A percentile compares a stretch with the other conserved stretches of the same genome.
Conservation (phyloP, 2,329 filamentous ascomycete genomes). For the Penicillium sp. region DNA sequence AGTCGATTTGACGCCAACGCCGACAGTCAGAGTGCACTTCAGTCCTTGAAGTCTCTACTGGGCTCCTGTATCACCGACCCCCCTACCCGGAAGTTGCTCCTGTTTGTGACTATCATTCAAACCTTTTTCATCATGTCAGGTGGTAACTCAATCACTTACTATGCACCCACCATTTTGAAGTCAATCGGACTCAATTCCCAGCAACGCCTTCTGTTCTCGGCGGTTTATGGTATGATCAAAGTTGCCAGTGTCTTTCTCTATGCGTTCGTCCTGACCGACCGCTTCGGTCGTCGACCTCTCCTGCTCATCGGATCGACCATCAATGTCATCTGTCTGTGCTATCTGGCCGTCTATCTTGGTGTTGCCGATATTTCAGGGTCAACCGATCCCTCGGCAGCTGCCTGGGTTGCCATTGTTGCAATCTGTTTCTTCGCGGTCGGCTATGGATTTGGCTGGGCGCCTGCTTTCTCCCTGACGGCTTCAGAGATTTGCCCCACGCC, state of each 20-base stretch:
- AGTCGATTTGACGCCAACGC: slow-evolving; percentile 11
- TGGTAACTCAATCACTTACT: slow-evolving; percentile 28
- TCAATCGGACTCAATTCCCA: slow-evolving; percentile 18
- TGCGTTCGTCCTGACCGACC: slow-evolving; percentile 22
- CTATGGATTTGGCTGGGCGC: slow-evolving; percentile 24
- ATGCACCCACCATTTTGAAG: slow-evolving; percentile 22
- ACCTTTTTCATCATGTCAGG: slow-evolving; percentile 32
- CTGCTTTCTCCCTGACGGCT: slow-evolving; percentile 20
- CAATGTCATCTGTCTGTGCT: slow-evolving; percentile 20
- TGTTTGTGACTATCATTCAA: slow-evolving; percentile 29
- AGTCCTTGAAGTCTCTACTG: slow-evolving; percentile 9
- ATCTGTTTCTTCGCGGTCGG: slow-evolving; percentile 26
- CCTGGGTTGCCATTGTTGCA: slow-evolving; percentile 21
- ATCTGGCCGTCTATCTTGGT: slow-evolving; percentile 20
- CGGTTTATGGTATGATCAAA: slow-evolving; percentile 12
- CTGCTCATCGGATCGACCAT: slow-evolving; percentile 26
- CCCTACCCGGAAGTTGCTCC: slow-evolving; percentile 26
- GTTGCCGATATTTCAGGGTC: slow-evolving; percentile 11
- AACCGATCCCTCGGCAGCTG: slow-evolving; percentile 13
- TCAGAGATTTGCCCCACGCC: slow-evolving; percentile 24
- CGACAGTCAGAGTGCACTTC: neutral
- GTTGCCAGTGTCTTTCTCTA: slow-evolving; percentile 22
- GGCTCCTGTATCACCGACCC: slow-evolving; percentile 8
- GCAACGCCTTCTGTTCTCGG: slow-evolving; percentile 18
- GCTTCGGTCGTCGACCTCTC: slow-evolving; percentile 27